A percentile compares a stretch with the other conserved stretches of the same genome.
Conservation (phyloP, 352 stramenopile species). For the Globisporangium orthogonon region DNA sequence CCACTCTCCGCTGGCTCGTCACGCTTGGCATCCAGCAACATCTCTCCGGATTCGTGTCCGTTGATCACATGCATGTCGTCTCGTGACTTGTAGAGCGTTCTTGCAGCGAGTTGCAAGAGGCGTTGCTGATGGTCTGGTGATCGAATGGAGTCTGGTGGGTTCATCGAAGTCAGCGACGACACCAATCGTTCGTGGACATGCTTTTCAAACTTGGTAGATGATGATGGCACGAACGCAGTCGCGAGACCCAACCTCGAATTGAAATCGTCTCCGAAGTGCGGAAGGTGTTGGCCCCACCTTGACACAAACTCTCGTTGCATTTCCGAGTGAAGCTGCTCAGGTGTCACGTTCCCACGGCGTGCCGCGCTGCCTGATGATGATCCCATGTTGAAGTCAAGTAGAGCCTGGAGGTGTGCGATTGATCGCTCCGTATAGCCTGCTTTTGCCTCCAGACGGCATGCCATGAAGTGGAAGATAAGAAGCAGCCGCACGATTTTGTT, state of each 20-base stretch:
- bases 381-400: conserved; percentile 43
- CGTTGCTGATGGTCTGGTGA: conserved; percentile 28
- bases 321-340: conserved; percentile 4
- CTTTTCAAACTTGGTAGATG: conserved; percentile 9
- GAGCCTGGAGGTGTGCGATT: conserved; percentile 57
- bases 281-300: conserved; percentile 21
- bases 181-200: conserved; percentile 15
- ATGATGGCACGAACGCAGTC: conserved; percentile 6
- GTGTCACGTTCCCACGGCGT: not conserved
- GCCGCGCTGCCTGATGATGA: not conserved
- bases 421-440: conserved; percentile 55
- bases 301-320: conserved; percentile 25
- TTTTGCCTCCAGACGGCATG: conserved; percentile 48
- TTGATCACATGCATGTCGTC: not conserved
- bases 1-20: conserved; percentile 6
- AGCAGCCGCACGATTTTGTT: conserved; percentile 9
- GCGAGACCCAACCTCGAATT: not conserved
- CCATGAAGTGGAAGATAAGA: conserved; percentile 39
- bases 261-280: conserved; percentile 21
- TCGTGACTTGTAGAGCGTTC: conserved; percentile 10
- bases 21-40: not conserved
- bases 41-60: not conserved
- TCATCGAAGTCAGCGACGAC: conserved; percentile 19
- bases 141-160: conserved; percentile 24
- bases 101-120: conserved; percentile 24